Conservation (phyloP, 352 stramenopile species). For the Phytophthora tubulina region DNA sequence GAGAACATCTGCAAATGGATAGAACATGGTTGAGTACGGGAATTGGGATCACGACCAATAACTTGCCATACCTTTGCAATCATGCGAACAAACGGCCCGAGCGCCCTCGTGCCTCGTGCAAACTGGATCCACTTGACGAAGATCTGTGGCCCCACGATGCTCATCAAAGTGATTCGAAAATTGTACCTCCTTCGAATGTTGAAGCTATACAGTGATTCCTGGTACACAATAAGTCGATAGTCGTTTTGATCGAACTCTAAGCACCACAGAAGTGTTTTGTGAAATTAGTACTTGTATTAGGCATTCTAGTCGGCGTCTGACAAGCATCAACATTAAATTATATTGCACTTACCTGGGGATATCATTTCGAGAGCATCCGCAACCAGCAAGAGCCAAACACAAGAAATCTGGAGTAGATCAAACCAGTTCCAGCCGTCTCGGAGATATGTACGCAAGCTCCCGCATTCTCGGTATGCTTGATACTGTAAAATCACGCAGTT, state of each 20-base stretch:
- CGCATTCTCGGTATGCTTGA: slow-evolving; percentile 58
- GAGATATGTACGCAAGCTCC: slow-evolving; percentile 68
- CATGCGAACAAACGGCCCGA: slow-evolving; percentile 87
- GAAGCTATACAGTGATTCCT: slow-evolving; percentile 70
- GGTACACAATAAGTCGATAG: slow-evolving; percentile 63
- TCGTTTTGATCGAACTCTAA: slow-evolving; percentile 41
- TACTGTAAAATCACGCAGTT: slow-evolving; percentile 24
- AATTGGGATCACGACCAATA: background rate
- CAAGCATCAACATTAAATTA: too few species aligned
- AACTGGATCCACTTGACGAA: slow-evolving; percentile 89
- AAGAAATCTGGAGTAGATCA: slow-evolving; percentile 75
- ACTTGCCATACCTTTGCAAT: slow-evolving; percentile 71
- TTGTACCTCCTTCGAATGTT: slow-evolving; percentile 72
- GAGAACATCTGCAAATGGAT: slow-evolving; percentile 72
- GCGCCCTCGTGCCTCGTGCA: slow-evolving; percentile 65
- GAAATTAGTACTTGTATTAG: too few species aligned
- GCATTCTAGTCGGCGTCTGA: too few species aligned
- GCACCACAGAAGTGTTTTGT: background rate
- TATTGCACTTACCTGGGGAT: slow-evolving; percentile 19
- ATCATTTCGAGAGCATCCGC: slow-evolving; percentile 63
- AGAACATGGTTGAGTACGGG: background rate
- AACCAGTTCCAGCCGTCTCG: slow-evolving; percentile 85
- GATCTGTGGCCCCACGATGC: slow-evolving; percentile 79
- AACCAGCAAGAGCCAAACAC: slow-evolving; percentile 71
- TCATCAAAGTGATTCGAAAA: slow-evolving; percentile 81